Evolutionary conservation across 352 stramenopile species (phyloP).

Genomic region (Globisporangium cederbergense): DNA sequence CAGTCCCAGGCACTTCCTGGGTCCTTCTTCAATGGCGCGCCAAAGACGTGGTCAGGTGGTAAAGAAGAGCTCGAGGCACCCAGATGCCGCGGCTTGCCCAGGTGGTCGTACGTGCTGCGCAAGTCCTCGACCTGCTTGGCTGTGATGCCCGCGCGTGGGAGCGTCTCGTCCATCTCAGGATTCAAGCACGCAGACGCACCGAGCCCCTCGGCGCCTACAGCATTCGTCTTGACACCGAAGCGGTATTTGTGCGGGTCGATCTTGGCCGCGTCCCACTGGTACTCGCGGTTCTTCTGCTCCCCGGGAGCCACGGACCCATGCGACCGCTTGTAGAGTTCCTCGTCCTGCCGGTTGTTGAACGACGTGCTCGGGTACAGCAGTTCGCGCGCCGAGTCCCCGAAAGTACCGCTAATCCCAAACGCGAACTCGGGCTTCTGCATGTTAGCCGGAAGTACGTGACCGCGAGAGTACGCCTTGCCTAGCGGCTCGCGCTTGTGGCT

Average conservation of each 20-base stretch:
- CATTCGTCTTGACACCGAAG: slow-evolving; percentile 60
- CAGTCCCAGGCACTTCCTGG: slow-evolving; percentile 60
- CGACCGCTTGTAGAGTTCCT: slow-evolving; percentile 73
- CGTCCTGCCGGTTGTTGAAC: slow-evolving; percentile 57
- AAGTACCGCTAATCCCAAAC: slow-evolving; percentile 61
- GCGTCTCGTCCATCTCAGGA: slow-evolving; percentile 64
- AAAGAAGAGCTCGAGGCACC: slow-evolving; percentile 30
- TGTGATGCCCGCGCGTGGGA: slow-evolving; percentile 38
- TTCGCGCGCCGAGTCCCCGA: slow-evolving; percentile 82
- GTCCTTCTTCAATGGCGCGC: slow-evolving; percentile 43
- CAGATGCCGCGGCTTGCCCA: slow-evolving; percentile 71
- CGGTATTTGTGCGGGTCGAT: slow-evolving; percentile 68
- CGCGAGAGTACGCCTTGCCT: slow-evolving; percentile 60
- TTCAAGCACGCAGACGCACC: slow-evolving; percentile 60
- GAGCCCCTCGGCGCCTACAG: slow-evolving; percentile 34
- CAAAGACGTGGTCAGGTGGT: slow-evolving; percentile 59
- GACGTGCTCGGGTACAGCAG: slow-evolving; percentile 67
- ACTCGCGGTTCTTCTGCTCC: slow-evolving; percentile 85
- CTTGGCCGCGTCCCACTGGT: slow-evolving; percentile 67
- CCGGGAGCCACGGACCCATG: slow-evolving; percentile 76
- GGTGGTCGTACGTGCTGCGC: slow-evolving; percentile 65
- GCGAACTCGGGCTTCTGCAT: slow-evolving; percentile 55
- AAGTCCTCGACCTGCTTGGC: slow-evolving; percentile 70
- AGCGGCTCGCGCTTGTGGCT: slow-evolving; percentile 80
- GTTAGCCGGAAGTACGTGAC: slow-evolving; percentile 60